Base-by-base conservation (phyloP, 2,329 filamentous ascomycete genomes). In the Didymella pinodella region DNA sequence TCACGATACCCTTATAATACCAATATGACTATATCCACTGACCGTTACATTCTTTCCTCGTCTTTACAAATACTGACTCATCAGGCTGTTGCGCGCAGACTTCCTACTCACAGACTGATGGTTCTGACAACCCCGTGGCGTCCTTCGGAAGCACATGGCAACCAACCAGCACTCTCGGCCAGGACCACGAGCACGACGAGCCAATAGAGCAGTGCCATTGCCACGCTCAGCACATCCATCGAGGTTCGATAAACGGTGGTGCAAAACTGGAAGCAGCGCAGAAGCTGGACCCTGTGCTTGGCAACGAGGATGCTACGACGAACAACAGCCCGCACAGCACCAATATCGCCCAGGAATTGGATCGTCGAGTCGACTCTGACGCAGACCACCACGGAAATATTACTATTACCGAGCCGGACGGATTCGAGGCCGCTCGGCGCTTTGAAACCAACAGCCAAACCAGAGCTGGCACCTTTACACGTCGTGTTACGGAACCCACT, bases 11-110 rank as follows among this genome's bases (percentile, higher is more conserved):
- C 34, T 44, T 10, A n/a, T 44, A 14, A 55, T 25, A 28, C 40
- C 25, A 57, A 66, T 60, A 66, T 58, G 14, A 61, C 58, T 66
- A 63, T 63, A 65, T 62, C 62, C 63, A 43, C 53, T 47, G 16
- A 32, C 54, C 32, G 7, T 45, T 10, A 28, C 28, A n/a, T 11
- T 52, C n/a, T 28, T 16, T 40, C 28, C 26, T 18, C 14, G 10
- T 25, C 16, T 46, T 53, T 16, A 22, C n/a, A 31, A 16, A 41
- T 44, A 46, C 65, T 66, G 25, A 65, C 45, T 7, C 43, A 1
- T 12, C 20, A 65, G 63, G 12, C 40, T 51, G 25, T 45, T 50
- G 28, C 10, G 26, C 41, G 16, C 49, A 45, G 18, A 20, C 22
- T 31, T 22, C 8, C 12, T 26, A 31, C 11, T n/a, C 20, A 36